Evolutionary conservation across 495 filamentous ascomycete genomes (phyloP).

Genomic region (Choiromyces venosus): DNA sequence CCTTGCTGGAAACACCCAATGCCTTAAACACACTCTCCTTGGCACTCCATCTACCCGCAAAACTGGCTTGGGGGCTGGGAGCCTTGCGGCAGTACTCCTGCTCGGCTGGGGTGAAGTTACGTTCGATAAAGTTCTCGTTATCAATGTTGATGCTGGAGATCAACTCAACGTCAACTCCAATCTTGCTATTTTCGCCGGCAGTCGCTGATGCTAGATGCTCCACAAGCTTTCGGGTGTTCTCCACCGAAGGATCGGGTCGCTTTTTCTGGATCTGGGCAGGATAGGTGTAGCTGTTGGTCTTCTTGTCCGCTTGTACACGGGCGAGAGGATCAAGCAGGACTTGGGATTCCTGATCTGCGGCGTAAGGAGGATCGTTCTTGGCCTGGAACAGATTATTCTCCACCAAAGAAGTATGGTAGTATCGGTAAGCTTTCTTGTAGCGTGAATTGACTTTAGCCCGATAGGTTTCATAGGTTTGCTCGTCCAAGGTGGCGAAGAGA

Average conservation of each 20-base stretch:
- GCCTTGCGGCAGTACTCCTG: constrained; percentile 78
- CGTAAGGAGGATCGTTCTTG: constrained; percentile 85
- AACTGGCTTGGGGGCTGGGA: constrained; percentile 69
- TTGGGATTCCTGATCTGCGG: constrained; percentile 72
- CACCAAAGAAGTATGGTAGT: constrained; percentile 94
- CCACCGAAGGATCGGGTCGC: constrained; percentile 49
- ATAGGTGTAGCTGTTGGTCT: constrained; percentile 69
- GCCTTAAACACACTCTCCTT: constrained; percentile 99
- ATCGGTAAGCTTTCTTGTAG: constrained; percentile 97
- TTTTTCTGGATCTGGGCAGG: constrained; percentile 59
- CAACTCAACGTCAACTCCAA: constrained; percentile 88
- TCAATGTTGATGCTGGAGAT: constrained; percentile 78
- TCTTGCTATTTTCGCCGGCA: constrained; percentile 64
- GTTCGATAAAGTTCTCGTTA: constrained; percentile 88
- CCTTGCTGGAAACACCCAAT: constrained; percentile 78
- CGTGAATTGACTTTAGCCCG: constrained; percentile 78
- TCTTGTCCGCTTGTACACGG: constrained; percentile 77
- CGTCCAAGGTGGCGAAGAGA: constrained; percentile 88
- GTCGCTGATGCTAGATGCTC: constrained; percentile 71
- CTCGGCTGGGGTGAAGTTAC: constrained; percentile 85
- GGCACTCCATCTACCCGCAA: constrained; percentile 89
- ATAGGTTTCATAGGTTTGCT: constrained; percentile 74
- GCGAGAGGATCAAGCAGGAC: constrained; percentile 95
- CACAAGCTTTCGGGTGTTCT: constrained; percentile 67
- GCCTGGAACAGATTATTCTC: constrained; percentile 96